Evolutionary conservation across 352 stramenopile genomes (phyloP).

Genomic region (Phytopythium litorale): DNA sequence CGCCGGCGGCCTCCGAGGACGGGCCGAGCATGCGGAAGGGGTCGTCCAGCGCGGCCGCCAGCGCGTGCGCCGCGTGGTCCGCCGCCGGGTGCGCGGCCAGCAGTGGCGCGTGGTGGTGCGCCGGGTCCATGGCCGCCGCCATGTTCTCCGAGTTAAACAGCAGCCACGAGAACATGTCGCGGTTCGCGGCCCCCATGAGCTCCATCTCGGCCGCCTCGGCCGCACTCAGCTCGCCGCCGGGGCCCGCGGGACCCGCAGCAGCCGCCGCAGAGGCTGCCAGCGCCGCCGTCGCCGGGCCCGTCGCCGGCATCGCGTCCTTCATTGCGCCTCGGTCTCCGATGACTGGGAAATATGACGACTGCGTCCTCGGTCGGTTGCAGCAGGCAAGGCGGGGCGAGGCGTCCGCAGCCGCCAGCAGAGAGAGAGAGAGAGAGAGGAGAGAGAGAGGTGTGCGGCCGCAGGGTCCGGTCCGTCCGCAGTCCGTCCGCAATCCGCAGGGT

Average conservation of each 20-base stretch:
- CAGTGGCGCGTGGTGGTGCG: conserved; percentile 1
- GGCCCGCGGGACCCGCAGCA: conserved; percentile 7
- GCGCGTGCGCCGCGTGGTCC: not conserved
- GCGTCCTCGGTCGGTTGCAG: too few relatives aligned
- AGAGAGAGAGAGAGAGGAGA: too few relatives aligned
- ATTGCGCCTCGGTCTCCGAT: not conserved
- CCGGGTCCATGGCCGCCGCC: conserved; percentile 20
- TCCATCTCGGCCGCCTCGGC: conserved; percentile 60
- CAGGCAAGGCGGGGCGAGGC: too few relatives aligned
- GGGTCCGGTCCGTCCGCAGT: too few relatives aligned
- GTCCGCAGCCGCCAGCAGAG: too few relatives aligned
- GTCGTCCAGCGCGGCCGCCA: conserved; percentile 44
- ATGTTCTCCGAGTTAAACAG: conserved; percentile 87
- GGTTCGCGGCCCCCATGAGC: conserved; percentile 60
- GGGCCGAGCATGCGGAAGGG: conserved; percentile 59
- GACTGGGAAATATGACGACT: not conserved
- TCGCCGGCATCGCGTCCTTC: conserved; percentile 3
- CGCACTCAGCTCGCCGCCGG: conserved; percentile 14
- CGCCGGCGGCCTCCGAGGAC: conserved; percentile 26
- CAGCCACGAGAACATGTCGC: conserved; percentile 85
- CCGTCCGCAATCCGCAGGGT: too few relatives aligned
- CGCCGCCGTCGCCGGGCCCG: conserved; percentile 3
- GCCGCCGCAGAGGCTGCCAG: not conserved
- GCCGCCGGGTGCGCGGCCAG: conserved; percentile 1
- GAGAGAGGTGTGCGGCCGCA: too few relatives aligned